These are phyloP conservation scores for Pouteria glomerata DNA, from an alignment of 148 eudicot species.

Conservation along the genomic window DNA sequence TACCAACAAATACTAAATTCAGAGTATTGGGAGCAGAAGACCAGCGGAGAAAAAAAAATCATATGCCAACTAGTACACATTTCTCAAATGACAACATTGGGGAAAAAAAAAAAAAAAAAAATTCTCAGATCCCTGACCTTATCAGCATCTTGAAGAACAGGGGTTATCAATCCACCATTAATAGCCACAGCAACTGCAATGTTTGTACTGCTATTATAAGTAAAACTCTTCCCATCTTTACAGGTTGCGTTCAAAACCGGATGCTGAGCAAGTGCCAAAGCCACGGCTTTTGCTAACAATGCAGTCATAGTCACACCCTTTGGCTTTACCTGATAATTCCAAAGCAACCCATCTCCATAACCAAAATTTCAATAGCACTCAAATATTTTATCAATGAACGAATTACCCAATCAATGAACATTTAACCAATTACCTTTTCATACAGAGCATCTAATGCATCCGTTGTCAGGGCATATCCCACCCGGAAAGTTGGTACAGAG, in stretches of 20 bases:
- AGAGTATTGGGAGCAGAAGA: not conserved
- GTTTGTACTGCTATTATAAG: constrained; percentile 72
- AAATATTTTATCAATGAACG: not conserved
- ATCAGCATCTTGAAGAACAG: constrained; percentile 93
- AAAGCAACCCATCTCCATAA: not conserved
- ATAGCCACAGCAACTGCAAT: constrained; percentile 97
- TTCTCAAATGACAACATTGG: too few relatives aligned
- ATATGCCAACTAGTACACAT: not conserved
- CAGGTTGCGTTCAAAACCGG: constrained; percentile 77
- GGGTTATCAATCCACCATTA: constrained; percentile 94
- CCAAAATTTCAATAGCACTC: not conserved
- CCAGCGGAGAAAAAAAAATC: not conserved
- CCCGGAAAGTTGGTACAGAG: constrained; percentile 73
- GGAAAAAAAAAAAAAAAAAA: too few relatives aligned
- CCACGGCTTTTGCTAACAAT: constrained; percentile 78
- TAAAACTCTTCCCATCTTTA: constrained; percentile 86
- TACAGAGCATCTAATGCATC: constrained; percentile 85
- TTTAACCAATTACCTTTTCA: constrained; percentile 45
- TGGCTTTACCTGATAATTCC: constrained; percentile 53
- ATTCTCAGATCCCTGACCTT: constrained; percentile 42
- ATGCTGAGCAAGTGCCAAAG: constrained; percentile 89
- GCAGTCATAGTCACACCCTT: constrained; percentile 95
- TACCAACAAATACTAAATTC: not conserved
- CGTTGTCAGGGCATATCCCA: constrained; percentile 67
- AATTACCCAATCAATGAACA: not conserved